phyloP scores from a whole-genome alignment of 2,329 filamentous ascomycete genomes.

The Atkinsonella texensis region DNA sequence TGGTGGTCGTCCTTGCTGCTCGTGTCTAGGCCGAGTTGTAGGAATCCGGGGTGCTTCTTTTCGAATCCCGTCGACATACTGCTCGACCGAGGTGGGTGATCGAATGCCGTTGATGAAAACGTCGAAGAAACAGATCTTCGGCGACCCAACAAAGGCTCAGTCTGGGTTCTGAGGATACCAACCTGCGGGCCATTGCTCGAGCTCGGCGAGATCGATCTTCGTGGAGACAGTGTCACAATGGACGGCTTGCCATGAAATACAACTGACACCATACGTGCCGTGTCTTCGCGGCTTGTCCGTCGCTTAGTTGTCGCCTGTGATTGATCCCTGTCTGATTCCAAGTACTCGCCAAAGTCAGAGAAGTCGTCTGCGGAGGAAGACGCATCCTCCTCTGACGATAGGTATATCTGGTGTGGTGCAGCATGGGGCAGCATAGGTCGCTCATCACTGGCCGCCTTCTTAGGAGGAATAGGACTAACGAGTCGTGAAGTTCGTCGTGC shows the following conservation, averaged over 20 bases:
- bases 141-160: slow-evolving; percentile 19
- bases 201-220: slow-evolving; percentile 32
- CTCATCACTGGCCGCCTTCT: slow-evolving; percentile 20
- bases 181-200: slow-evolving; percentile 17
- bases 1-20: slow-evolving; percentile 20
- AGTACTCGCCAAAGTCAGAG: slow-evolving; percentile 36
- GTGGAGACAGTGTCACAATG: slow-evolving; percentile 36
- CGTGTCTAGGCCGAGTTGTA: slow-evolving; percentile 43
- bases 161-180: slow-evolving; percentile 18
- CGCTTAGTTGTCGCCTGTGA: slow-evolving; percentile 15
- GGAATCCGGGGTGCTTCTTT: slow-evolving; percentile 33
- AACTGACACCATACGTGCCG: slow-evolving; percentile 46
- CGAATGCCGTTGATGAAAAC: slow-evolving; percentile 19
- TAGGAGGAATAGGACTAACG: slow-evolving; percentile 20
- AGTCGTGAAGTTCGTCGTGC: slow-evolving; percentile 34
- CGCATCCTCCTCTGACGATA: slow-evolving; percentile 54
- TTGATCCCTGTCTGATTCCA: slow-evolving; percentile 31
- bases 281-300: slow-evolving; percentile 38
- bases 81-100: slow-evolving; percentile 30
- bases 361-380: slow-evolving; percentile 50
- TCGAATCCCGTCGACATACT: slow-evolving; percentile 27
- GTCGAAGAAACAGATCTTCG: slow-evolving; percentile 21
- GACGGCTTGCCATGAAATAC: slow-evolving; percentile 48
- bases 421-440: slow-evolving; percentile 24
- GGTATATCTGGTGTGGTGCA: slow-evolving; percentile 46